Evolutionary conservation across 305 asterid species (phyloP).

Genomic region (Ajuga reptans): DNA sequence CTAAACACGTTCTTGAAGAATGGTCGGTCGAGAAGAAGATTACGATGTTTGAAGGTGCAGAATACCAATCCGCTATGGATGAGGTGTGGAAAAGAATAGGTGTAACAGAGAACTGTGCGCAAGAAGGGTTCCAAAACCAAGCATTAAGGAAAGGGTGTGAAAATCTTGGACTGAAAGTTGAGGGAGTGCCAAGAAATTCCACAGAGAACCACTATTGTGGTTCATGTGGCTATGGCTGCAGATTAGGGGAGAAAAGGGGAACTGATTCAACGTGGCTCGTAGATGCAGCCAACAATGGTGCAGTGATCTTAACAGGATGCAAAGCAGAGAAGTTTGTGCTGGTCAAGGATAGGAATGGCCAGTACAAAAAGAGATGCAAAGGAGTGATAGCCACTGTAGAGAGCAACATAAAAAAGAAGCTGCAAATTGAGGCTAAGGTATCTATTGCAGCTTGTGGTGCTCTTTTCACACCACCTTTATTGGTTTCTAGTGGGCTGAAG

Average conservation of each 20-base stretch:
- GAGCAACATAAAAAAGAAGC: constrained; percentile 28
- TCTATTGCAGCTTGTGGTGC: constrained; percentile 63
- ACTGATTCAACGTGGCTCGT: constrained; percentile 56
- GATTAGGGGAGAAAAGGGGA: constrained; percentile 62
- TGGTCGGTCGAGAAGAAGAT: constrained; percentile 45
- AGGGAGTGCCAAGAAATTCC: constrained; percentile 39
- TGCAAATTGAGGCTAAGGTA: constrained; percentile 37
- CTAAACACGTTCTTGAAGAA: constrained; percentile 43
- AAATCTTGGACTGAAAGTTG: constrained; percentile 45
- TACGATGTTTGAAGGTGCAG: constrained; percentile 37
- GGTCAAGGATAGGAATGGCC: constrained; percentile 14
- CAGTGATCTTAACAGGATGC: constrained; percentile 52
- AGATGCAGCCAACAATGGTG: constrained; percentile 52
- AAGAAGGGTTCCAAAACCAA: constrained; percentile 60
- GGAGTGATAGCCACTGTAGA: constrained; percentile 44
- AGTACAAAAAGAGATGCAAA: constrained; percentile 32
- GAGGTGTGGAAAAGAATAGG: background rate
- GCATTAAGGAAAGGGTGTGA: constrained; percentile 49
- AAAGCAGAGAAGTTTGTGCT: constrained; percentile 48
- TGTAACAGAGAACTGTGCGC: constrained; percentile 30
- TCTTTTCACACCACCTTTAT: constrained; percentile 53
- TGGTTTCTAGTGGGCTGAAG: constrained; percentile 49
- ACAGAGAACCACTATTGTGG: constrained; percentile 61
- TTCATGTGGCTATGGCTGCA: constrained; percentile 63
- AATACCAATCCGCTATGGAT: constrained; percentile 56